phyloP scores from a whole-genome alignment of 2,329 filamentous ascomycete genomes.

The Phyllosticta citrichinensis region DNA sequence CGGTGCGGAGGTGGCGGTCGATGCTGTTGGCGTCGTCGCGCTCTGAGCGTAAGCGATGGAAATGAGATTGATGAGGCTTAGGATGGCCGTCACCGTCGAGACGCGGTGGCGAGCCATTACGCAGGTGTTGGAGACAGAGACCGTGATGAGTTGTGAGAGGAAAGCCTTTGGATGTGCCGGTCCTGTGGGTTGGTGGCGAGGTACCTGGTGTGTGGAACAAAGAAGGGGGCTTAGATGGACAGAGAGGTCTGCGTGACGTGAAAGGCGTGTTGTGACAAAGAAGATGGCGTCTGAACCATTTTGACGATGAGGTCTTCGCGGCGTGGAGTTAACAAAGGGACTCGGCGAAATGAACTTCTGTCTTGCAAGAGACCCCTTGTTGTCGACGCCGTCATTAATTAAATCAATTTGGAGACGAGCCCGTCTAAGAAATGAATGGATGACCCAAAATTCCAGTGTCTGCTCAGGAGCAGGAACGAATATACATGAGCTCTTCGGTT shows the following conservation, averaged over 20 bases:
- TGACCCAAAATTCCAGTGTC: too few relatives aligned
- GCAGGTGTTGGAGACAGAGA: neutral
- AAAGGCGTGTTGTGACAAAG: neutral
- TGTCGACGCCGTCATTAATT: too few relatives aligned
- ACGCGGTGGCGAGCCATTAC: neutral
- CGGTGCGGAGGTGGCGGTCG: neutral
- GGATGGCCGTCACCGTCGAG: neutral
- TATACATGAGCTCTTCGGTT: too few relatives aligned
- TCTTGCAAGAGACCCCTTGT: neutral
- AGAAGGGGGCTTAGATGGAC: neutral
- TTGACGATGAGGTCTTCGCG: neutral
- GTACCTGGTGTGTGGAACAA: neutral
- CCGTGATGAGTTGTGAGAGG: neutral
- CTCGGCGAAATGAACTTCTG: neutral
- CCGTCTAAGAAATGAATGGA: too few relatives aligned
- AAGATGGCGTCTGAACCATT: neutral
- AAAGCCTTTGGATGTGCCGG: neutral
- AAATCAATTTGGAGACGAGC: too few relatives aligned
- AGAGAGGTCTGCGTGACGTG: neutral
- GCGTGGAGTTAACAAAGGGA: neutral
- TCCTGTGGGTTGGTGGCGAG: neutral
- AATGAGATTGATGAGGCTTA: neutral
- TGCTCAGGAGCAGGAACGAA: too few relatives aligned
- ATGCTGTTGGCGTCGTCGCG: neutral
- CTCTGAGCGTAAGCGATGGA: neutral